A percentile compares a stretch with the other conserved stretches of the same genome.
Evolutionary conservation across 2,329 filamentous ascomycete genomes (phyloP).

Genomic region (Pyricularia sp.): DNA sequence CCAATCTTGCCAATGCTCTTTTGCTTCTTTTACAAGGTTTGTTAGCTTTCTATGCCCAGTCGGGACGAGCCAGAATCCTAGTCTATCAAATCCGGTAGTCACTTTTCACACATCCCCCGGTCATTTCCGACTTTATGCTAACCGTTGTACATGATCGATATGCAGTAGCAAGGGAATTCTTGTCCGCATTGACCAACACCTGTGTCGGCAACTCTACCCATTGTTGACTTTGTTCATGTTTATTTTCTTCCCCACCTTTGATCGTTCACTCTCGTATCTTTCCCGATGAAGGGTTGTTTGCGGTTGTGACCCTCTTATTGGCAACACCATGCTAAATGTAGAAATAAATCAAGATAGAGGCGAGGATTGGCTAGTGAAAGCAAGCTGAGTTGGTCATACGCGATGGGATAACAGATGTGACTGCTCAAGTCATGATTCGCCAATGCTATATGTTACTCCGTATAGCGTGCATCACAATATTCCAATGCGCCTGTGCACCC

Average conservation of each 20-base stretch:
- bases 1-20: background rate
- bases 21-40: background rate
- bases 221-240: background rate
- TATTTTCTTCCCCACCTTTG: background rate
- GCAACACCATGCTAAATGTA: background rate
- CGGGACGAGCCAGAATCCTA: background rate
- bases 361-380: background rate
- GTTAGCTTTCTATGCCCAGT: background rate
- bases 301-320: background rate
- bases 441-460: background rate
- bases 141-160: background rate
- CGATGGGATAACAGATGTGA: background rate
- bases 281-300: background rate
- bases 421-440: background rate
- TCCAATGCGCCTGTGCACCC: background rate
- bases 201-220: background rate
- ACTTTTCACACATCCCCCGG: background rate
- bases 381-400: background rate
- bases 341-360: background rate
- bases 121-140: conserved; percentile 1
- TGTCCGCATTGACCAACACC: background rate
- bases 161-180: background rate
- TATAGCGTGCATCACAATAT: background rate
- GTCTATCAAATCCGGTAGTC: background rate
- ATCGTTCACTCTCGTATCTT: background rate